Evolutionary conservation across 805 yeast species (phyloP).

Genomic region (Maudiozyma saulgeensis): DNA sequence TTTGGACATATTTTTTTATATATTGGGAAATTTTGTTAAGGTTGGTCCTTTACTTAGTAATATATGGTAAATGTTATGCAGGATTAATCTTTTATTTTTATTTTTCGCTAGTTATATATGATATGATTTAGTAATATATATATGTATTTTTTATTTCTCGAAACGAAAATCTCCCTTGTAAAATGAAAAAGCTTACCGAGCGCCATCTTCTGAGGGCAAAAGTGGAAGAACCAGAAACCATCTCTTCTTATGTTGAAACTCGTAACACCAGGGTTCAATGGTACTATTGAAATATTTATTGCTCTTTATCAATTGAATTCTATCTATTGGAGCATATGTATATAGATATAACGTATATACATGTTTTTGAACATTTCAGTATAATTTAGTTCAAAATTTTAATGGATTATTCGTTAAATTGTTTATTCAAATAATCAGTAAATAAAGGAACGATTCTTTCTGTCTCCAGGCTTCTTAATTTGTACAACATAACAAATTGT

Average conservation of each 20-base stretch:
- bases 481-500: constrained; percentile 70
- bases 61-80: too few relatives aligned
- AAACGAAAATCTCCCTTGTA: too few relatives aligned
- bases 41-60: too few relatives aligned
- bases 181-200: too few relatives aligned
- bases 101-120: too few relatives aligned
- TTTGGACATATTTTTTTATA: constrained; percentile 16
- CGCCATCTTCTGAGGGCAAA: not conserved
- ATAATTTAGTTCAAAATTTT: not conserved
- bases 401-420: constrained; percentile 32
- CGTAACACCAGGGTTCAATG: too few relatives aligned
- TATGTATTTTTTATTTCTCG: too few relatives aligned
- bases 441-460: constrained; percentile 63
- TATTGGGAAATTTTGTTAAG: too few relatives aligned
- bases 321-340: not conserved
- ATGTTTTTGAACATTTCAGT: not conserved
- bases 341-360: too few relatives aligned
- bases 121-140: too few relatives aligned
- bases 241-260: not conserved
- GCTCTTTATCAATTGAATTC: not conserved
- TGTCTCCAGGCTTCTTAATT: constrained; percentile 63
- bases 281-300: not conserved
- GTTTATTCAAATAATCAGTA: constrained; percentile 65
- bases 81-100: too few relatives aligned
- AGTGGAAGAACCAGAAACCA: not conserved